These are phyloP conservation scores for Aristolochia californica DNA, from an alignment of 164 flowering plant species.

Conservation along the genomic window DNA sequence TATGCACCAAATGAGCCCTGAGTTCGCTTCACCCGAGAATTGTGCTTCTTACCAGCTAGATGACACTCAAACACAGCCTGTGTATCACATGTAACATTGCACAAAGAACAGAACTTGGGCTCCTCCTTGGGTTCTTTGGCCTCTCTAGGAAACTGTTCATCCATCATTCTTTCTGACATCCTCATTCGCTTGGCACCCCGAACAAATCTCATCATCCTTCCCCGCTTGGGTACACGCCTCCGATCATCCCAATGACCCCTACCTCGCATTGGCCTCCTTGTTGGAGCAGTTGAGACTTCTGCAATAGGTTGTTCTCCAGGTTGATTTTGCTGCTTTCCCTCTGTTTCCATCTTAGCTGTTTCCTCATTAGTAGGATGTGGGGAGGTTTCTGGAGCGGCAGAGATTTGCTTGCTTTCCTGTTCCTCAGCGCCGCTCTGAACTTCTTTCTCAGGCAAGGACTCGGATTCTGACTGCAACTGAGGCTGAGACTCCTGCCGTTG, in stretches of 20 bases:
- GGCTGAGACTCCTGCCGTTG: neutral
- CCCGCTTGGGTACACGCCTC: slow-evolving; percentile 3
- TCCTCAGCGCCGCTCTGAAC: neutral
- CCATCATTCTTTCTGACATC: neutral
- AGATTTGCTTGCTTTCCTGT: neutral
- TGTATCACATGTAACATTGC: slow-evolving; percentile 38
- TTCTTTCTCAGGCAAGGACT: neutral
- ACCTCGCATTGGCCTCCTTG: neutral
- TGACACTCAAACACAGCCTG: slow-evolving; percentile 38
- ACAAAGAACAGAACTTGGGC: slow-evolving; percentile 12
- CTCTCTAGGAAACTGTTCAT: neutral
- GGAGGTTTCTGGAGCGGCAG: neutral
- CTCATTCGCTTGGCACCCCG: slow-evolving; percentile 5
- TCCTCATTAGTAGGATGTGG: neutral
- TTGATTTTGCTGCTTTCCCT: slow-evolving; percentile 4
- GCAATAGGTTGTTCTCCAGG: neutral
- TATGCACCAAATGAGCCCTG: slow-evolving; percentile 11
- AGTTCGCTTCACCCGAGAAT: slow-evolving; percentile 23
- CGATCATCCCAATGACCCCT: slow-evolving; percentile 4
- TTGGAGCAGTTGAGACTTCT: slow-evolving; percentile 2
- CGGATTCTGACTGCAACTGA: neutral
- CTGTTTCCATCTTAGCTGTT: slow-evolving; percentile 2
- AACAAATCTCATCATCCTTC: neutral
- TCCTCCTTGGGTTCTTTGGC: slow-evolving; percentile 3
- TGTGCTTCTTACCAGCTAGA: slow-evolving; percentile 37